phyloP scores from a whole-genome alignment of 345 rosid species.

The Aquilaria yunnanensis region DNA sequence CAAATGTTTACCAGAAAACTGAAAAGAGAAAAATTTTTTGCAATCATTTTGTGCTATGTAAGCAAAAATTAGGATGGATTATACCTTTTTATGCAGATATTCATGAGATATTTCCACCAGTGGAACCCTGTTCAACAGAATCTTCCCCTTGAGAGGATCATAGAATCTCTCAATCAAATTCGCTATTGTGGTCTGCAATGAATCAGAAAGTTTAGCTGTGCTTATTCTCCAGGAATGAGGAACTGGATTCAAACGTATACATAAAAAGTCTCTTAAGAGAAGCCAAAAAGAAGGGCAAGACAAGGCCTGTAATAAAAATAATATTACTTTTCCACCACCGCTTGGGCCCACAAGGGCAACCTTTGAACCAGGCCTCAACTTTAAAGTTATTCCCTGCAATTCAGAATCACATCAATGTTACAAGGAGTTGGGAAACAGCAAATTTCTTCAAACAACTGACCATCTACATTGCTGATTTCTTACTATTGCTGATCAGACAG shows the following conservation, averaged over 20 bases:
- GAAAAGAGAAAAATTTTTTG: no score
- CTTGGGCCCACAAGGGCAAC: slow-evolving; percentile 97
- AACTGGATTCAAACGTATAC: no score
- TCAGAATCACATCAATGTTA: not conserved
- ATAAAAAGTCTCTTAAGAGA: not conserved
- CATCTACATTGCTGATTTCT: no score
- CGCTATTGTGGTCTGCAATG: slow-evolving; percentile 87
- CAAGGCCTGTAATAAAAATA: not conserved
- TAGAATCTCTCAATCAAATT: slow-evolving; percentile 89
- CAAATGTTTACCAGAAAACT: no score
- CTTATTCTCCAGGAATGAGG: not conserved
- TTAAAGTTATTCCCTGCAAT: slow-evolving; percentile 78
- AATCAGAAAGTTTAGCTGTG: not conserved
- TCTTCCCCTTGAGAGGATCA: slow-evolving; percentile 78
- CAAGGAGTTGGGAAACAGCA: not conserved
- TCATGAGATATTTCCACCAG: slow-evolving; percentile 73
- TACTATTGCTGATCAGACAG: no score
- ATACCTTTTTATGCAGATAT: slow-evolving; percentile 75
- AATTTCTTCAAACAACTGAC: slow-evolving; percentile 1
- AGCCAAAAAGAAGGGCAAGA: not conserved
- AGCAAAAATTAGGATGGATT: not conserved
- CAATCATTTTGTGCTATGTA: no score
- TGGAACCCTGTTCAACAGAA: slow-evolving; percentile 75
- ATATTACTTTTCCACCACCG: slow-evolving; percentile 91
- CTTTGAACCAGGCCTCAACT: slow-evolving; percentile 78